phyloP scores from a whole-genome alignment of 495 filamentous ascomycete genomes.

The Aspergillus diversus region DNA sequence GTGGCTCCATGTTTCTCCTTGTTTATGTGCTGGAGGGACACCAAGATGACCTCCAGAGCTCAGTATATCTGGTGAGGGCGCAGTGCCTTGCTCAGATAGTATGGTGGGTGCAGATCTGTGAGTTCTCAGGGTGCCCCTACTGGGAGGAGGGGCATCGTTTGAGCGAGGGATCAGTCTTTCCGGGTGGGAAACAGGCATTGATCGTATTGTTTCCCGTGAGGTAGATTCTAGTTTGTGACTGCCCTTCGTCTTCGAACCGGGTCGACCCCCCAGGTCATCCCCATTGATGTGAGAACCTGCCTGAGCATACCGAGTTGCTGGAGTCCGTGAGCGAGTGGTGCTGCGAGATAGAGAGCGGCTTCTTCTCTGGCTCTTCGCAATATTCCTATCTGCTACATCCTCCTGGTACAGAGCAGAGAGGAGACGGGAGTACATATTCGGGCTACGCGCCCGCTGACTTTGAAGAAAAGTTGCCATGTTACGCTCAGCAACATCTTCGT shows the following conservation, averaged over 20 bases:
- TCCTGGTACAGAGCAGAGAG: slow-evolving; percentile 45
- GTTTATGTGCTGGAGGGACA: slow-evolving; percentile 43
- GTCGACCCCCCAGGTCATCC: slow-evolving; percentile 8
- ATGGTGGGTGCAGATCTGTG: slow-evolving; percentile 43
- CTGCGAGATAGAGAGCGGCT: slow-evolving; percentile 31
- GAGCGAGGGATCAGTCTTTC: slow-evolving; percentile 17
- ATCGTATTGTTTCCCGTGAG: slow-evolving; percentile 18
- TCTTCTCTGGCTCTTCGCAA: slow-evolving; percentile 32
- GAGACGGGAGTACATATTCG: slow-evolving; percentile 34
- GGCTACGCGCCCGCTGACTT: slow-evolving; percentile 26
- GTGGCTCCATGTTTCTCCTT: slow-evolving; percentile 41
- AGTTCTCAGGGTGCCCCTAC: slow-evolving; percentile 23
- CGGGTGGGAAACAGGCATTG: slow-evolving; percentile 3
- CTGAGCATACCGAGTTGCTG: slow-evolving; percentile 27
- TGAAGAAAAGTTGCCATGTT: slow-evolving; percentile 49
- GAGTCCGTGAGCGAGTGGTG: slow-evolving; percentile 24
- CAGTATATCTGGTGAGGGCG: slow-evolving; percentile 12
- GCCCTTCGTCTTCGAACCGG: slow-evolving; percentile 12
- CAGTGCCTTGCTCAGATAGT: slow-evolving; percentile 25
- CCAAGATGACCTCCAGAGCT: slow-evolving; percentile 33
- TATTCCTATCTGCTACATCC: slow-evolving; percentile 50
- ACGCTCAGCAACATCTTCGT: slow-evolving; percentile 53
- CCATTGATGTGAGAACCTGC: slow-evolving; percentile 2
- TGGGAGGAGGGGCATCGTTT: neutral
- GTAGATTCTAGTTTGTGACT: slow-evolving; percentile 11